Percentiles rank a stretch among this genome's conserved stretches.
Evolutionary conservation across 352 stramenopile species (phyloP).

Genomic region (Phytophthora nicotianae): DNA sequence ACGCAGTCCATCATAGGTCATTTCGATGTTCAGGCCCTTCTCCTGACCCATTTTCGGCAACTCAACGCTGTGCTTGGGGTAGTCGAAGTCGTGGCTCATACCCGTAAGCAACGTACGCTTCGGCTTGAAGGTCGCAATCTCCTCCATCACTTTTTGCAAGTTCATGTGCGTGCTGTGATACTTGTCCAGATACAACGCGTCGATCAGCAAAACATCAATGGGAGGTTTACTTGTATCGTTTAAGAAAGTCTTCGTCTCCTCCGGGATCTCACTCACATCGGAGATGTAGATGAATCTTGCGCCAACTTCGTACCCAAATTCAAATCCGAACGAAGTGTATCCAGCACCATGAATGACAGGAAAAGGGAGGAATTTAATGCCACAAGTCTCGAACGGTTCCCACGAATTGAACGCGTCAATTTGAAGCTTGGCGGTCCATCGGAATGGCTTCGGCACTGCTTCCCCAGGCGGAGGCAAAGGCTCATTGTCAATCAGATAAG

Average conservation of each 20-base stretch:
- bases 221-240: conserved; percentile 50
- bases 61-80: conserved; percentile 49
- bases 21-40: conserved; percentile 74
- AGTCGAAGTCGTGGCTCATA: conserved; percentile 90
- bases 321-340: conserved; percentile 82
- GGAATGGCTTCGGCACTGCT: conserved; percentile 47
- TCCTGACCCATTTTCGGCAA: conserved; percentile 50
- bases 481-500: conserved; percentile 75
- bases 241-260: conserved; percentile 60
- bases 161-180: conserved; percentile 90
- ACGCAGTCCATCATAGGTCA: conserved; percentile 82
- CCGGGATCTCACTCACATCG: conserved; percentile 81
- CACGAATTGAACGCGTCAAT: conserved; percentile 65
- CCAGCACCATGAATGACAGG: conserved; percentile 82
- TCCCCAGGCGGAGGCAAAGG: conserved; percentile 5
- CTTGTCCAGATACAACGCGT: conserved; percentile 77
- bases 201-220: conserved; percentile 87
- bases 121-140: conserved; percentile 68
- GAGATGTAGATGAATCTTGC: conserved; percentile 88
- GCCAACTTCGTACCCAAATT: conserved; percentile 75
- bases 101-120: conserved; percentile 81
- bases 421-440: conserved; percentile 83
- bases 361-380: conserved; percentile 64
- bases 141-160: conserved; percentile 63
- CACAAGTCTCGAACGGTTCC: conserved; percentile 52